These are phyloP conservation scores for Hanseniaspora lachancei DNA, from an alignment of 805 yeast species.

Conservation along the genomic window DNA sequence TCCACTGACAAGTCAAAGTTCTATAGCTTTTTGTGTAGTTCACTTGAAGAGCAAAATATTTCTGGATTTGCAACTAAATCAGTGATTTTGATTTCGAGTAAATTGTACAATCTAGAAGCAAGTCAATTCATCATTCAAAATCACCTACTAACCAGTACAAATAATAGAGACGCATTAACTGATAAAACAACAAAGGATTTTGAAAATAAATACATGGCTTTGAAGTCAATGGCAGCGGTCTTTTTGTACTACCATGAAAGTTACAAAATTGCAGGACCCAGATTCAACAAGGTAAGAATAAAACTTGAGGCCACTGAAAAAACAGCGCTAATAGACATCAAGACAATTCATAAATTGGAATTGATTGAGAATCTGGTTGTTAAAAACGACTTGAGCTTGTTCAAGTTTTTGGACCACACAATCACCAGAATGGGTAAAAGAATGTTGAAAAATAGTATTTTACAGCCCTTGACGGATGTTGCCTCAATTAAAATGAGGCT, in stretches of 20 bases:
- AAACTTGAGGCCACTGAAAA: conserved; percentile 30
- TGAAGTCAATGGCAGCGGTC: conserved; percentile 28
- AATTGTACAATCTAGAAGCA: conserved; percentile 20
- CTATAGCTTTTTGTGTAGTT: neutral
- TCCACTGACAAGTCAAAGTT: neutral
- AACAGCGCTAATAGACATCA: conserved; percentile 33
- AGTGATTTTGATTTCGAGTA: conserved; percentile 13
- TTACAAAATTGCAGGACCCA: conserved; percentile 9
- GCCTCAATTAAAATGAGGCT: conserved; percentile 28
- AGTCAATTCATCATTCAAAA: conserved; percentile 22
- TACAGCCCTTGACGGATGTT: conserved; percentile 37
- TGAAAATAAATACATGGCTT: conserved; percentile 23
- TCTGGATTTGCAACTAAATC: neutral
- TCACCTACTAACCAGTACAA: conserved; percentile 16
- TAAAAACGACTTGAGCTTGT: conserved; percentile 25
- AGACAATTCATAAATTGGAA: conserved; percentile 30
- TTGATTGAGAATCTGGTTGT: conserved; percentile 27
- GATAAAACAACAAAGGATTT: conserved; percentile 17
- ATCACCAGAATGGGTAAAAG: conserved; percentile 37
- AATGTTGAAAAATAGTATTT: conserved; percentile 29
- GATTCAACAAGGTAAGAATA: conserved; percentile 27
- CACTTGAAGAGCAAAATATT: neutral
- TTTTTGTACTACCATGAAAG: conserved; percentile 15
- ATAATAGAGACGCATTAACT: neutral
- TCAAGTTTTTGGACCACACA: conserved; percentile 30